Evolutionary conservation across 306 rosid species (phyloP).

Genomic region (Vigna reflexopilosa): DNA sequence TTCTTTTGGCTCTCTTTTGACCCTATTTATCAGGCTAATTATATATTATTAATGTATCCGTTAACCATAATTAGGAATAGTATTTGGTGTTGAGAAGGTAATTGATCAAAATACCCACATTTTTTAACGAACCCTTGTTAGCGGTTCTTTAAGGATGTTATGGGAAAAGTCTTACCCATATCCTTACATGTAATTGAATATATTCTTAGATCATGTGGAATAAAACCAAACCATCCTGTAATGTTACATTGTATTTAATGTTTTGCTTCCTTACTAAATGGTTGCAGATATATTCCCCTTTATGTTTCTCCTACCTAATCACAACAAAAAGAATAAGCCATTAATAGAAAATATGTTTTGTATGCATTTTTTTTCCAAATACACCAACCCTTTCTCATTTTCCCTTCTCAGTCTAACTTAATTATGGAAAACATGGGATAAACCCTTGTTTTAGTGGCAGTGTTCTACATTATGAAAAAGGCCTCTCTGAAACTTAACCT

Average conservation of each 20-base stretch:
- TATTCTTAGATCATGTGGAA: no score
- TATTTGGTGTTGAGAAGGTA: neutral
- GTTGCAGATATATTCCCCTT: neutral
- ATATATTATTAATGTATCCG: no score
- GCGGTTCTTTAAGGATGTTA: neutral
- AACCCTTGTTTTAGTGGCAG: neutral
- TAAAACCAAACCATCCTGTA: no score
- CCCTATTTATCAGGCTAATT: no score
- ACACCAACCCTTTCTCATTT: neutral
- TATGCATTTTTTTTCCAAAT: neutral
- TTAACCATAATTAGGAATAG: neutral
- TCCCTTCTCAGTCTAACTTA: no score
- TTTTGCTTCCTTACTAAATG: neutral
- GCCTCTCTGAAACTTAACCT: no score
- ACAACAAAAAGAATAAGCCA: neutral
- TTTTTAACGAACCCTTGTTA: no score
- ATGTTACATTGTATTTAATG: neutral
- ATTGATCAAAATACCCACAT: neutral
- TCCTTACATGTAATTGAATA: no score
- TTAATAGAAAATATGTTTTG: neutral
- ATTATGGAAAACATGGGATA: no score
- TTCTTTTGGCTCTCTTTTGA: no score
- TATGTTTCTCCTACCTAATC: neutral
- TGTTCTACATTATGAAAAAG: no score
- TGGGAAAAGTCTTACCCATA: slow-evolving; percentile 15